These are phyloP conservation scores for Globisporangium nunn DNA, from an alignment of 352 stramenopile genomes.

Conservation along the genomic window DNA sequence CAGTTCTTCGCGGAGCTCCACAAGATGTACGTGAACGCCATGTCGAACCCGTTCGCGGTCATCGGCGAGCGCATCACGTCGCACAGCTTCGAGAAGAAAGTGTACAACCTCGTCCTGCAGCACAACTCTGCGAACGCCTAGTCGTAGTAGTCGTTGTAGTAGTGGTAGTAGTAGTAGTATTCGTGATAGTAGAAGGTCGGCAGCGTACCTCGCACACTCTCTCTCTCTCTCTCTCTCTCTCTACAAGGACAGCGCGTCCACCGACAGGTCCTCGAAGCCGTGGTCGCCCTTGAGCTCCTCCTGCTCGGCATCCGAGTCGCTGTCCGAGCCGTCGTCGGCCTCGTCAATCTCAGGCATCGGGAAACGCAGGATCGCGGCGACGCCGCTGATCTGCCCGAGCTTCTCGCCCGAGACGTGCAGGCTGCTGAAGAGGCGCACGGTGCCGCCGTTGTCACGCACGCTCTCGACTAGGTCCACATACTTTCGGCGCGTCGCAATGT, in stretches of 20 bases:
- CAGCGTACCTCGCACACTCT: no score
- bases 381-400: slow-evolving; percentile 90
- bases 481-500: slow-evolving; percentile 85
- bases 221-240: background rate
- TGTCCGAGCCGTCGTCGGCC: slow-evolving; percentile 55
- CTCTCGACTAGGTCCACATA: slow-evolving; percentile 94
- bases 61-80: slow-evolving; percentile 79
- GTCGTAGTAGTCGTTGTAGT: background rate
- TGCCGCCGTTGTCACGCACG: slow-evolving; percentile 87
- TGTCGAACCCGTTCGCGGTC: slow-evolving; percentile 82
- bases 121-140: slow-evolving; percentile 38
- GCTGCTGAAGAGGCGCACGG: slow-evolving; percentile 92
- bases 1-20: slow-evolving; percentile 82
- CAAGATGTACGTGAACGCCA: slow-evolving; percentile 82
- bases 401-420: slow-evolving; percentile 95
- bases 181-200: no score
- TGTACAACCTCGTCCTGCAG: slow-evolving; percentile 69
- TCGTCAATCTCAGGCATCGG: slow-evolving; percentile 95
- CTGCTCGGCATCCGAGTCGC: slow-evolving; percentile 35
- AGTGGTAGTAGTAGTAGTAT: no score
- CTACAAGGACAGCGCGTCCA: slow-evolving; percentile 60
- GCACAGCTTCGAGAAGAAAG: slow-evolving; percentile 70
- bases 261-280: slow-evolving; percentile 55
- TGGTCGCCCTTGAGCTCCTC: slow-evolving; percentile 25
- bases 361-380: slow-evolving; percentile 95